Base-by-base conservation (phyloP, 352 stramenopile genomes). In the Phytophthora sojae region DNA sequence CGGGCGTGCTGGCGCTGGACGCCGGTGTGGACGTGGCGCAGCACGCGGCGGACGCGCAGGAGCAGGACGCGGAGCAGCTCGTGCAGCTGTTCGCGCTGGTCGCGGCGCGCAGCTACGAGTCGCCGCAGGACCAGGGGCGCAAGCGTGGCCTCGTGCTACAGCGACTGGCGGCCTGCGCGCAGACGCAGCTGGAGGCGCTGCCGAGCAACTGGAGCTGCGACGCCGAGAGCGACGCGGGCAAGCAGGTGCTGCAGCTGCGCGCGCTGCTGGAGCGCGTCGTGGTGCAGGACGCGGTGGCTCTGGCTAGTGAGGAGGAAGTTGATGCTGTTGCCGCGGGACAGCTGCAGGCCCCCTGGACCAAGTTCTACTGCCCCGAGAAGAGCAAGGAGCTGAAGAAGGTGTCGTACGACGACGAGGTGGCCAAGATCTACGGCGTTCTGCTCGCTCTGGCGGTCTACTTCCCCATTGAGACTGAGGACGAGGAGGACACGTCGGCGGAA, bases 381-480 rank as follows among this genome's bases (percentile, higher is more conserved):
- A 78, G 61, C 57, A 71, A 79, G 35, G 21, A 69, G 29, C 57
- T 84, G 25, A 59, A 67, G 44, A 68, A 78, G 44, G 44, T 76
- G 9, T 62, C 74, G 55, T 83, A 81, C 37, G 70, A 83, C 17
- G 66, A 69, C 3, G 82, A 88, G 42, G 68, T 87, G 42, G 85
- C 85, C 37, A 82, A 83, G 60, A 69, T 90, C 9, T 89, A 82
- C 55, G 85, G 81, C 1, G 59, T 64, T 3, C 37, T 89, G 35
- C 57, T 89, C 23, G 61, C 78, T 26, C 70, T 92, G 55, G 81
- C 79, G 2, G 62, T 92, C 23, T 77, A 82, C 30, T 92, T 83
- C 62, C 85, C 85, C 0, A 68, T 92, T 8, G 69, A 81, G 17
- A 68, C 76, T 2, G 69, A 82, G 5, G 73, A 69, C 21, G 68